Evolutionary conservation across 202 grass and related monocot species (phyloP).

Genomic region (Setaria italica): DNA sequence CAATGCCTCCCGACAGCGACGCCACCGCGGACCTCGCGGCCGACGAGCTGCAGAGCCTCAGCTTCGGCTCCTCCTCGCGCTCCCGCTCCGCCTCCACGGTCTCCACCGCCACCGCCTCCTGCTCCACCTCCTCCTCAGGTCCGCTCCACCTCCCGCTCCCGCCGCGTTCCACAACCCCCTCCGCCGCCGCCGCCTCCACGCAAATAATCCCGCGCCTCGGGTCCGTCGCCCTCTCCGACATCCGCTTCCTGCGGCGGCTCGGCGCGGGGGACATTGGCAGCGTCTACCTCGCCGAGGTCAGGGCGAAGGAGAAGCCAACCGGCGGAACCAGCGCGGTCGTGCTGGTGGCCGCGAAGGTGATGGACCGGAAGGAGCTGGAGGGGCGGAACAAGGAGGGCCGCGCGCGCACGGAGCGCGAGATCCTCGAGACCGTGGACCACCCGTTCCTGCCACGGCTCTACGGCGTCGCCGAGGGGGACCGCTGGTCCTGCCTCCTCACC

Average conservation of each 20-base stretch:
- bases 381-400: constrained; percentile 83
- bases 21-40: constrained; percentile 46
- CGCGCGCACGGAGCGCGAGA: constrained; percentile 89
- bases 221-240: constrained; percentile 65
- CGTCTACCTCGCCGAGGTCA: constrained; percentile 92
- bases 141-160: constrained; percentile 21
- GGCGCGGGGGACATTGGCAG: constrained; percentile 93
- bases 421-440: constrained; percentile 91
- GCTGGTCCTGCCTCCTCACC: constrained; percentile 95
- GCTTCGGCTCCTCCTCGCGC: constrained; percentile 91
- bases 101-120: constrained; percentile 75
- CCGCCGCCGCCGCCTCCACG: neutral
- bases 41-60: constrained; percentile 93
- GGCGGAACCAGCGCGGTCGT: neutral
- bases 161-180: neutral
- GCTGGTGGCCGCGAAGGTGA: constrained; percentile 91
- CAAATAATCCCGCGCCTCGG: constrained; percentile 49
- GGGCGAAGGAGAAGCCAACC: neutral
- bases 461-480: constrained; percentile 76
- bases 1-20: constrained; percentile 65
- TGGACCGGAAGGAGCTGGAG: constrained; percentile 87
- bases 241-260: constrained; percentile 79
- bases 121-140: constrained; percentile 63
- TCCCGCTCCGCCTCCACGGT: constrained; percentile 77
- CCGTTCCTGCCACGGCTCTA: constrained; percentile 87